Evolutionary conservation across 1,284 basidiomycete genomes (phyloP).

Genomic region (Moesziomyces sp.): DNA sequence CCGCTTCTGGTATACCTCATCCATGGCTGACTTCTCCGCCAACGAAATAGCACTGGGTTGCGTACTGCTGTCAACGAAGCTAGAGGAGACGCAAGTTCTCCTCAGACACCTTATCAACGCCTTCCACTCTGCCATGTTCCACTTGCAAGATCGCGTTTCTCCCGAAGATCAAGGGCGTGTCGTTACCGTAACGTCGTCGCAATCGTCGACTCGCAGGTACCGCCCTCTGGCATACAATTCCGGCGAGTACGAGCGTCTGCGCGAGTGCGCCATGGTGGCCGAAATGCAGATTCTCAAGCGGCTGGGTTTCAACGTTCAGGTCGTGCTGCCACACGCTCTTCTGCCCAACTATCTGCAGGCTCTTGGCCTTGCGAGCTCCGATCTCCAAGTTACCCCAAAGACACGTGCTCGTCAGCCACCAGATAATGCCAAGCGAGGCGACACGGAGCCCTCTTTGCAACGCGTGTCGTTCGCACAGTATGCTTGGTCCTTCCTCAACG

Average conservation of each 20-base stretch:
- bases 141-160: not conserved
- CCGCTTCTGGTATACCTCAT: slow-evolving; percentile 94
- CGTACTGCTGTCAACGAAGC: slow-evolving; percentile 92
- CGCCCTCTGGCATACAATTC: slow-evolving; percentile 10
- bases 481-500: slow-evolving; percentile 69
- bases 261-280: slow-evolving; percentile 85
- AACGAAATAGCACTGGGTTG: slow-evolving; percentile 91
- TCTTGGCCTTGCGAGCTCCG: slow-evolving; percentile 74
- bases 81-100: slow-evolving; percentile 90
- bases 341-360: slow-evolving; percentile 94
- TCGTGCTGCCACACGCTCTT: slow-evolving; percentile 90
- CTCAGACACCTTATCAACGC: slow-evolving; percentile 95
- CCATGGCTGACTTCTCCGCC: slow-evolving; percentile 90
- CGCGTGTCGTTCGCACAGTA: slow-evolving; percentile 46
- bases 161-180: not conserved
- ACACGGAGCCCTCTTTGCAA: not conserved
- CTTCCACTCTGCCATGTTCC: slow-evolving; percentile 79
- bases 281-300: slow-evolving; percentile 98
- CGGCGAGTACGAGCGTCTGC: slow-evolving; percentile 7
- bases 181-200: slow-evolving; percentile 68
- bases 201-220: slow-evolving; percentile 75
- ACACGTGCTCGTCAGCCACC: not conserved
- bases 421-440: not conserved
- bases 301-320: slow-evolving; percentile 70
- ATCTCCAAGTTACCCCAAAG: slow-evolving; percentile 8